phyloP scores from a whole-genome alignment of 106 monocot genomes.

The Acorus calamus region DNA sequence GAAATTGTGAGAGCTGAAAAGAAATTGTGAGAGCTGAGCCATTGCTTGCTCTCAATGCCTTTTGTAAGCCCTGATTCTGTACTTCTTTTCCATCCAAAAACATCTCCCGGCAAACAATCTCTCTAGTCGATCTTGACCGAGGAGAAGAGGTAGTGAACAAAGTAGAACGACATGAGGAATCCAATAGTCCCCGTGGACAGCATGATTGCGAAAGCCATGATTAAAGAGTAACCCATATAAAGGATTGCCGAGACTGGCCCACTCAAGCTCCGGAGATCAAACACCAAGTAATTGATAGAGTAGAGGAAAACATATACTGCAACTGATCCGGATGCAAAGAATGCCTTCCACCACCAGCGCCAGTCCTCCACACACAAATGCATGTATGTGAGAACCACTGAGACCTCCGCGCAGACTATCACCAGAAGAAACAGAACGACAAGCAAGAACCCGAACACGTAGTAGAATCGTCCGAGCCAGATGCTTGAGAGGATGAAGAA shows the following conservation, averaged over 20 bases:
- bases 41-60: no score
- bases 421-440: conserved; percentile 18
- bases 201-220: conserved; percentile 20
- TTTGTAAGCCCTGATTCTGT: no score
- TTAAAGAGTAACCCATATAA: conserved; percentile 22
- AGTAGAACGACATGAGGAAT: conserved; percentile 23
- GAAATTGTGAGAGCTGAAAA: no score
- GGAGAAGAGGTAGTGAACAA: conserved; percentile 24
- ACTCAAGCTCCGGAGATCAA: conserved; percentile 20
- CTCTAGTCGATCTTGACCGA: conserved; percentile 3
- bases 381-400: conserved; percentile 24
- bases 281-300: conserved; percentile 21
- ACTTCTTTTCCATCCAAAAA: no score
- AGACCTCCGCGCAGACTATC: conserved; percentile 15
- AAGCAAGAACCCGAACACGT: conserved; percentile 21
- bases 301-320: conserved; percentile 27
- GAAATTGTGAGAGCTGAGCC: no score
- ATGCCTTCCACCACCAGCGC: conserved; percentile 35
- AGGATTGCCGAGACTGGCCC: conserved; percentile 18
- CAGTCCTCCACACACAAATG: conserved; percentile 23
- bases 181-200: conserved; percentile 23
- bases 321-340: conserved; percentile 29
- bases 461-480: conserved; percentile 21
- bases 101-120: not conserved
- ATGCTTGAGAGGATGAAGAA: conserved; percentile 25